Evolutionary conservation across 164 flowering plant species (phyloP).

Genomic region (Tinospora cordifolia): DNA sequence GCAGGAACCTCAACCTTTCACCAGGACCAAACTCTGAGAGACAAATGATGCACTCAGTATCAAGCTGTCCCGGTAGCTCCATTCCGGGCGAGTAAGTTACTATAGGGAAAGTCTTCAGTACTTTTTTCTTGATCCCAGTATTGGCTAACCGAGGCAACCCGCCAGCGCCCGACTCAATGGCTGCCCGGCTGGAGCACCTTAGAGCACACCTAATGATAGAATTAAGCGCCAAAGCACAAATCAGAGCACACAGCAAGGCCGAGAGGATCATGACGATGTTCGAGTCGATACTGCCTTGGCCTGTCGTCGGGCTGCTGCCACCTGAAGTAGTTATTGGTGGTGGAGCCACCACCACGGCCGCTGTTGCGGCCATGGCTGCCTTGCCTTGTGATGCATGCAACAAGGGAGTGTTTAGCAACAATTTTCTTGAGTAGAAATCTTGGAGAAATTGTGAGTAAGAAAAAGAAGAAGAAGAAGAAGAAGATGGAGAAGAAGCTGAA

Average conservation of each 20-base stretch:
- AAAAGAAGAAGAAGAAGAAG: slow-evolving; percentile 9
- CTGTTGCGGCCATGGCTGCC: background rate
- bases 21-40: slow-evolving; percentile 57
- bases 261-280: slow-evolving; percentile 77
- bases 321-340: slow-evolving; percentile 17
- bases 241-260: slow-evolving; percentile 72
- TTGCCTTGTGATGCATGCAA: slow-evolving; percentile 8
- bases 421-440: slow-evolving; percentile 34
- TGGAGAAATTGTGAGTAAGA: slow-evolving; percentile 3
- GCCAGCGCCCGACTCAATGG: slow-evolving; percentile 12
- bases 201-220: slow-evolving; percentile 66
- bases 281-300: slow-evolving; percentile 46
- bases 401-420: slow-evolving; percentile 32
- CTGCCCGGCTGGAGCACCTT: slow-evolving; percentile 47
- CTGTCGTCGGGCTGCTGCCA: slow-evolving; percentile 5
- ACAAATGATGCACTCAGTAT: slow-evolving; percentile 61
- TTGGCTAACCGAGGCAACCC: slow-evolving; percentile 28
- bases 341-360: slow-evolving; percentile 10
- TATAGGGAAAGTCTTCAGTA: slow-evolving; percentile 48
- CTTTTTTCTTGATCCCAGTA: slow-evolving; percentile 61
- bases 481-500: slow-evolving; percentile 10
- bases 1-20: slow-evolving; percentile 50
- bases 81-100: slow-evolving; percentile 38
- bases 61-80: slow-evolving; percentile 37
- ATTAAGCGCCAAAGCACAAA: slow-evolving; percentile 76